Base-by-base conservation (phyloP, 371 early-diverging fungal species). In the Circinella umbellata region DNA sequence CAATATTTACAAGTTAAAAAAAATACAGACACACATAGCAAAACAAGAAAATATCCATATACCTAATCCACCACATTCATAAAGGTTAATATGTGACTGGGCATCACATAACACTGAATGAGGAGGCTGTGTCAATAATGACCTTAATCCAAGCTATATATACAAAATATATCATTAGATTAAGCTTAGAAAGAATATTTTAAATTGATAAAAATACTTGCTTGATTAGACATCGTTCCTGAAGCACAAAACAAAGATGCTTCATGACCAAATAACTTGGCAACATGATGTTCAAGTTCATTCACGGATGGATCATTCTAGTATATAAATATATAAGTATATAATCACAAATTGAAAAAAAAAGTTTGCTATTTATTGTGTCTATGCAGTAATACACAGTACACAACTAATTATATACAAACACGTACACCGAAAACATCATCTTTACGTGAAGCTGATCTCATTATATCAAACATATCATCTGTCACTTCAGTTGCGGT, bases 401-500 rank as follows among this genome's bases (percentile, higher is more conserved):
- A 47, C 15, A 47, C 27, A 15, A 9, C 47, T 47, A 11, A 38
- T 18, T 37, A 14, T n/a, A 11, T 36, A 4, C n/a, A n/a, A n/a
- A 57, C 67, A 68, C 27, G 27, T 75, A 90, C 94, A 18, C 76
- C 86, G 72, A 85, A 94, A 5, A 96, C 96, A 79, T 96, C 95
- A 72, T 96, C 97, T 8, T 93, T 93, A 11, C 90, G 86, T 1
- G 83, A 81, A 0, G 94, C 90, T 4, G 68, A 46, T 59, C 84
- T 76, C 94, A 96, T 95, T 4, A 87, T 85, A 7, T 86, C 80
- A 64, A 89, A 87, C 96, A 96, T 95, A n/a, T 80, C 91, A 15
- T 80, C 77, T 0, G 94, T 94, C 13, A 96, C 95, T 47, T 79
- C 81, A 10, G 97, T 97, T 4, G 94, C 92, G 4, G 90, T 89